Conservation (phyloP, 2,329 filamentous ascomycete species). For the Alternaria dauci region DNA sequence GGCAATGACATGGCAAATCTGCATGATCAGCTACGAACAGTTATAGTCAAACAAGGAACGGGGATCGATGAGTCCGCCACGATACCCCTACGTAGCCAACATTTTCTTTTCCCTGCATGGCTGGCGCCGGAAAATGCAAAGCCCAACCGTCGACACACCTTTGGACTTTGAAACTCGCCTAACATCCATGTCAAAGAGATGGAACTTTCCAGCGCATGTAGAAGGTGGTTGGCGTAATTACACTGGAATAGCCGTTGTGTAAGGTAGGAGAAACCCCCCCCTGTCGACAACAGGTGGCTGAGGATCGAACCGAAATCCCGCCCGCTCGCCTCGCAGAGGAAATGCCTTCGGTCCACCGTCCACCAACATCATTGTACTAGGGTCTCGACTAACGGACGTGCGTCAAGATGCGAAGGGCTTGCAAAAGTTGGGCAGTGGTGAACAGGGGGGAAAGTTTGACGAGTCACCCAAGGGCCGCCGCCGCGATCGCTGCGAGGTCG, state of each 20-base stretch:
- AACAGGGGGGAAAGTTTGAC: conserved; percentile 4
- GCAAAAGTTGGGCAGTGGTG: conserved; percentile 3
- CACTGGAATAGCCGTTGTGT: conserved; percentile 16
- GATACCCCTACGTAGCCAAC: background rate
- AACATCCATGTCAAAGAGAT: background rate
- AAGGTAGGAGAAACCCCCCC: conserved; percentile 8
- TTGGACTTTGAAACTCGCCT: conserved; percentile 5
- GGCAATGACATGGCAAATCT: conserved; percentile 1
- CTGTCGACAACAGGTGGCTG: conserved; percentile 10
- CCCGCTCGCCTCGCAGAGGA: conserved; percentile 14
- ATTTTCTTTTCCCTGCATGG: conserved; percentile 3
- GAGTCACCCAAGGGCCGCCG: background rate
- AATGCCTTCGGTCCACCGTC: background rate
- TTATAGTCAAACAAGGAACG: conserved; percentile 1
- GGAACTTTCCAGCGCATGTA: background rate
- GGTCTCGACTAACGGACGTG: conserved; percentile 8
- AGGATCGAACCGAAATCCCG: conserved; percentile 13
- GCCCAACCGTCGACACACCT: conserved; percentile 1
- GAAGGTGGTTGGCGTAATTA: conserved; percentile 1
- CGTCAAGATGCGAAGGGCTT: conserved; percentile 5
- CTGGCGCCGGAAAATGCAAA: background rate
- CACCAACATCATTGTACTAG: conserved; percentile 1
- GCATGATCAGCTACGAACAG: conserved; percentile 5
- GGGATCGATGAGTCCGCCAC: background rate
- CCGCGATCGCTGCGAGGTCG: background rate